A percentile compares a stretch with the other conserved stretches of the same genome.
phyloP scores from a whole-genome alignment of 148 eudicot species.

The Rhododendron mucronatum region DNA sequence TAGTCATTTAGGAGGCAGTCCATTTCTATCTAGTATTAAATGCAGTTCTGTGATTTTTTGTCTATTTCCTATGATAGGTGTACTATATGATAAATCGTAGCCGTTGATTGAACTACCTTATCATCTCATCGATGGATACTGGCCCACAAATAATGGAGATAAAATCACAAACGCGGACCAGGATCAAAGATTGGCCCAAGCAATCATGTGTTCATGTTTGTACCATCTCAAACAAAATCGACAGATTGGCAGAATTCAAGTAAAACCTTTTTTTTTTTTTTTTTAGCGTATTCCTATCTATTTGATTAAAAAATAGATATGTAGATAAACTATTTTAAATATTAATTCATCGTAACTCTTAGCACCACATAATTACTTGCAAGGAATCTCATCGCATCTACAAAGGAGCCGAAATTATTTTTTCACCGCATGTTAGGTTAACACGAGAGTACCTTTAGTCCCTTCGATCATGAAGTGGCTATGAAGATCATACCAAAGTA shows the following conservation, averaged over 20 bases:
- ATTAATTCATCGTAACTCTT: background rate
- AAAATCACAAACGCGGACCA: background rate
- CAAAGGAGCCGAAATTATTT: no score
- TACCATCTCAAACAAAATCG: background rate
- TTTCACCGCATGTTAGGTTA: background rate
- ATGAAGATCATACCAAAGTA: background rate
- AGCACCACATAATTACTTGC: background rate
- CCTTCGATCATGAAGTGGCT: no score
- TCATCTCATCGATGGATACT: background rate
- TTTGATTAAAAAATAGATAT: background rate
- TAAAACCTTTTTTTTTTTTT: background rate
- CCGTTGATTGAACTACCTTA: background rate
- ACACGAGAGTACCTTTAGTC: no score
- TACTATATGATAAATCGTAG: background rate
- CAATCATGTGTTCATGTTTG: background rate
- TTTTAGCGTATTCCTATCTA: background rate
- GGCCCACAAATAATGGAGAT: background rate
- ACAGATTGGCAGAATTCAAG: background rate
- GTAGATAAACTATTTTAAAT: background rate
- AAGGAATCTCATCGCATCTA: background rate
- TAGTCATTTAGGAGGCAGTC: background rate
- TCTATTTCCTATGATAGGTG: background rate
- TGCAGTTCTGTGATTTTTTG: background rate
- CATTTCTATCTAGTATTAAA: background rate
- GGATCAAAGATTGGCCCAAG: background rate